phyloP scores from a whole-genome alignment of 176 grass and related monocot species.

The Themeda triandra region DNA sequence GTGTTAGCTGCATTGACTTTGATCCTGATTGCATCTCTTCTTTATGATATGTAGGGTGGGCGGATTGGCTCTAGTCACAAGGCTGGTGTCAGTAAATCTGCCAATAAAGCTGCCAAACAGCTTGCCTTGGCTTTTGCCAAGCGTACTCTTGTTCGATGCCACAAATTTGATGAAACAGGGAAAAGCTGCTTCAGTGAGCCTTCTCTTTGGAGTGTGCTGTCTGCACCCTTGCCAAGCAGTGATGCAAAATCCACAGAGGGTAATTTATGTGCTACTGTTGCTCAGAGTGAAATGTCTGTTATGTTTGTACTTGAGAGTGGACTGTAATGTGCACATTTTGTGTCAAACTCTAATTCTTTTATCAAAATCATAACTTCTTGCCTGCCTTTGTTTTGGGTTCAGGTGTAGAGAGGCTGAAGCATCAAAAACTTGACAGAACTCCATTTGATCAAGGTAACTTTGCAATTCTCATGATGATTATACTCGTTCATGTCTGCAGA shows the following conservation, averaged over 20 bases:
- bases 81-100: conserved; percentile 52
- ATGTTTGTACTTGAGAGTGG: conserved; percentile 3
- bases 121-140: conserved; percentile 69
- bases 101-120: conserved; percentile 69
- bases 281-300: background rate
- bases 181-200: conserved; percentile 78
- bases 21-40: conserved; percentile 2
- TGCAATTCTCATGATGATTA: conserved; percentile 2
- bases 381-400: conserved; percentile 6
- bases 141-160: conserved; percentile 68
- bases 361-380: background rate
- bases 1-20: background rate
- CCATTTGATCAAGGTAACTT: conserved; percentile 54
- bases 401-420: conserved; percentile 41
- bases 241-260: conserved; percentile 48
- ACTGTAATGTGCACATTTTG: background rate
- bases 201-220: conserved; percentile 50
- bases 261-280: conserved; percentile 16
- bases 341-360: background rate
- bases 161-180: conserved; percentile 66
- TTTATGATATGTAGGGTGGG: conserved; percentile 43
- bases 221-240: conserved; percentile 37
- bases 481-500: conserved; percentile 36
- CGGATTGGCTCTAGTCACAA: conserved; percentile 74
- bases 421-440: conserved; percentile 49